Conservation (phyloP, 768 basidiomycete genomes). For the Guyanaporus albipodus region DNA sequence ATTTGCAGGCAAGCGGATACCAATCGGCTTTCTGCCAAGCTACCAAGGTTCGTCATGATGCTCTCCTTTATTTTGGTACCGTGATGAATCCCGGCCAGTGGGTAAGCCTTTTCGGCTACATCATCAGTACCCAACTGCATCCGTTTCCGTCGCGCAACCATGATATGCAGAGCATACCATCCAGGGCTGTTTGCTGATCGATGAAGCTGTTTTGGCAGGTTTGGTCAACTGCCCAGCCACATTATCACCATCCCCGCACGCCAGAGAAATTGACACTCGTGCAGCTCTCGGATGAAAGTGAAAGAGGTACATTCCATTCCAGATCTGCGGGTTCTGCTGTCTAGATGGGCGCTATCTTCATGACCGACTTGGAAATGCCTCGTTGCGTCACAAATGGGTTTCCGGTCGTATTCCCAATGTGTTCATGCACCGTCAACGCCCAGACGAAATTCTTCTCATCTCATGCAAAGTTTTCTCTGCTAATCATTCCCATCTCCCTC, state of each 20-base stretch:
- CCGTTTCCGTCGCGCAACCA: slow-evolving; percentile 6
- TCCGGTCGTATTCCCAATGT: background rate
- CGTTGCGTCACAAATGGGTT: slow-evolving; percentile 13
- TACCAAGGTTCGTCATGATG: slow-evolving; percentile 20
- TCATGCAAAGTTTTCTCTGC: slow-evolving; percentile 7
- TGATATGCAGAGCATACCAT: slow-evolving; percentile 3
- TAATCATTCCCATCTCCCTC: slow-evolving; percentile 11
- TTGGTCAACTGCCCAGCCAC: slow-evolving; percentile 5
- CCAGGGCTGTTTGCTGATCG: slow-evolving; percentile 15
- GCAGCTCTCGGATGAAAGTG: background rate
- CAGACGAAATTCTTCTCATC: background rate
- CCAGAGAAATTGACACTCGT: background rate
- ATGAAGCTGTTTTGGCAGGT: slow-evolving; percentile 13
- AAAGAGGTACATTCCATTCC: slow-evolving; percentile 5
- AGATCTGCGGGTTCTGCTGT: background rate
- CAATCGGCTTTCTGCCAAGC: background rate
- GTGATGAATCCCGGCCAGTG: slow-evolving; percentile 9
- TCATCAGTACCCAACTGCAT: slow-evolving; percentile 3
- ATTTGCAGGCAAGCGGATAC: slow-evolving; percentile 3
- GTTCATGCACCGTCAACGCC: background rate
- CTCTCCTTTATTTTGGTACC: background rate
- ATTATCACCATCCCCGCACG: background rate
- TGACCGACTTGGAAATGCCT: slow-evolving; percentile 7
- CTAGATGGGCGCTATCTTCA: background rate
- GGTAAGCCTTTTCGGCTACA: slow-evolving; percentile 7